Base-by-base conservation (phyloP, 2,329 filamentous ascomycete species). In the Fusarium xyrophilum region DNA sequence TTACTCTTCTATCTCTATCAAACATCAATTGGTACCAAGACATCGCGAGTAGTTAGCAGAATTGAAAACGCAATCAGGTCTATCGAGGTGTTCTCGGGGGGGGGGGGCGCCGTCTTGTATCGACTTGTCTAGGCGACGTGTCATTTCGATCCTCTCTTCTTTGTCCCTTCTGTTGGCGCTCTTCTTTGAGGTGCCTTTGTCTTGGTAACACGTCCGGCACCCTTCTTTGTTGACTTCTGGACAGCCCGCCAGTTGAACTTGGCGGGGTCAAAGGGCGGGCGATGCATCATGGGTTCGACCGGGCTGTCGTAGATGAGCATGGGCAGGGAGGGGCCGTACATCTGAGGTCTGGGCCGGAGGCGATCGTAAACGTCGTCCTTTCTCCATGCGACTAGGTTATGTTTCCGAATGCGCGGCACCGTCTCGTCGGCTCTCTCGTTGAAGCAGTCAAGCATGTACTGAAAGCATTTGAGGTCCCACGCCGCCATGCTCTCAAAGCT, bases 401-500 rank as follows among this genome's bases (percentile, higher is more conserved):
- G 30, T 6, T 30, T 36, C 1, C 43, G 60, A 0, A 44, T 4
- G 1, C 14, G n/a, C 3, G 40, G 60, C 8, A 5, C 17, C 3
- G 40, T 25, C 13, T 8, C 4, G 4, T 25, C 15, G 1, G 40
- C 40, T 4, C 8, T 2, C 7, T 1, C 7, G 6, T 62, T 21
- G 15, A 19, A 56, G 0, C 1, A 1, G 1, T 65, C 14, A 4
- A 68, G 35, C 0, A 68, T 55, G 0, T 3, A 0, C 1, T 68
- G 65, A 3, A 68, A 66, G 23, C 42, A 65, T 6, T 8, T 2
- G 0, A 69, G 21, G 15, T 68, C 65, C 60, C 56, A 62, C 0
- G 60, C 65, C 17, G 65, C 65, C 61, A 68, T 68, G 27, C 65
- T 62, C 27, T 33, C 53, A 7, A 65, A 68, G 6, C 7, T 33